Evolutionary conservation across 2,329 filamentous ascomycete species (phyloP), one percentile per base, ranked within the genome.

Genomic region (Westerdykella sp.): DNA sequence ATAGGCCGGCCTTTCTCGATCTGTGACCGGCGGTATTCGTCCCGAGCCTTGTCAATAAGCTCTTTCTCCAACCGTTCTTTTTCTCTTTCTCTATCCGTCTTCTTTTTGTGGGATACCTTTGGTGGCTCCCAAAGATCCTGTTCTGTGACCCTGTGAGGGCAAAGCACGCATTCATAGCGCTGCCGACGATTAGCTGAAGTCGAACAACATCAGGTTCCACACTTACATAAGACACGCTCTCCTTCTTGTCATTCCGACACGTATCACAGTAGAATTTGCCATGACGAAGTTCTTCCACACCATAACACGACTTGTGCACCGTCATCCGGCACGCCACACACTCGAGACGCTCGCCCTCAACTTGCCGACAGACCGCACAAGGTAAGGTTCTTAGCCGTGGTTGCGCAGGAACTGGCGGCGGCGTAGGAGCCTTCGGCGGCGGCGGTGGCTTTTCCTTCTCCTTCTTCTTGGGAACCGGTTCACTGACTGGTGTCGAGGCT

Each of bases 251-350:
- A 60, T 98, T 98, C 31, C 82, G 76, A 67, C 93, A 98, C 79
- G 90, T 95, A 68, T 97, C 93, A 66, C 93, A 98, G 34, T 84
- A 80, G 93, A 93, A 98, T 67, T 95, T 95, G 36, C 76, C 78
- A 25, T 80, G 77, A 34, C 86, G 80, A 44, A 68, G 69, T 39
- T 84, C 81, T 37, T 84, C 80, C 25, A 97, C 76, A n/a, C 93
- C 93, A 62, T 97, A 98, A 68, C 93, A 98, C 48, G 81, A 81
- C 42, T 86, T 84, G 67, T 98, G 93, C 18, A 97, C 91, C 3
- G 89, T 89, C 66, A 98, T 71, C 41, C 88, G 84, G 66, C 93
- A 98, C 59, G 95, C 88, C 39, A 81, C 79, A 66, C 93, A 98
- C 34, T 84, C 81, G 55, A 87, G 80, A 11, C 61, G 61, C 21